These are phyloP conservation scores for Coemansia sp. DNA, from an alignment of 192 early-diverging fungal genomes.

Conservation along the genomic window DNA sequence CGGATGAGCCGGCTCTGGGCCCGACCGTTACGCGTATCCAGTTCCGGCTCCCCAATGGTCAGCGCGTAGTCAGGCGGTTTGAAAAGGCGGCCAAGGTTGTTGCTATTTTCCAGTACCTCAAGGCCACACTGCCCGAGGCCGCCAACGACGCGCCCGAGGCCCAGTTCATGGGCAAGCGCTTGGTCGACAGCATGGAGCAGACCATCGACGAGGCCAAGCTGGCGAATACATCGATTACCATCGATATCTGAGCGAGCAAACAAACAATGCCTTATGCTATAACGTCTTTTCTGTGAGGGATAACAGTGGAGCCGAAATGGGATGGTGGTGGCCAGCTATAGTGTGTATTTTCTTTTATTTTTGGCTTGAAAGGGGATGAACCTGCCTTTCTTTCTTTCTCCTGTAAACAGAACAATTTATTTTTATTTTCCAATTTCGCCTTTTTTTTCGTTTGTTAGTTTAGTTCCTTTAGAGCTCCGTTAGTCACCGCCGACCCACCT, in stretches of 20 bases:
- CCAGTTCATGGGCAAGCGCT: constrained; percentile 63
- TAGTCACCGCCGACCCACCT: neutral
- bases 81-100: constrained; percentile 68
- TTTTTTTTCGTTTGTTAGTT: constrained; percentile 12
- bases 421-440: neutral
- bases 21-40: constrained; percentile 72
- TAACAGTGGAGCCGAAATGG: neutral
- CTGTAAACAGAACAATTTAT: constrained; percentile 7
- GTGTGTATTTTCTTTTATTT: neutral
- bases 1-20: constrained; percentile 51
- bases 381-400: neutral
- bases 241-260: constrained; percentile 26
- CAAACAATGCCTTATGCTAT: neutral
- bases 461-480: constrained; percentile 7
- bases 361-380: neutral
- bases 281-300: neutral
- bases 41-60: constrained; percentile 79
- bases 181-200: constrained; percentile 64
- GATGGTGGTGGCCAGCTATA: neutral
- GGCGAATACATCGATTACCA: constrained; percentile 57
- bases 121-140: constrained; percentile 66
- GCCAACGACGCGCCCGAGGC: constrained; percentile 60
- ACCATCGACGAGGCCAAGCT: constrained; percentile 73
- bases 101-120: constrained; percentile 82
- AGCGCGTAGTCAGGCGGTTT: constrained; percentile 74